Percentiles rank a stretch among this genome's conserved stretches.
phyloP scores from a whole-genome alignment of 2,329 filamentous ascomycete species.

The Verticillium longisporum region DNA sequence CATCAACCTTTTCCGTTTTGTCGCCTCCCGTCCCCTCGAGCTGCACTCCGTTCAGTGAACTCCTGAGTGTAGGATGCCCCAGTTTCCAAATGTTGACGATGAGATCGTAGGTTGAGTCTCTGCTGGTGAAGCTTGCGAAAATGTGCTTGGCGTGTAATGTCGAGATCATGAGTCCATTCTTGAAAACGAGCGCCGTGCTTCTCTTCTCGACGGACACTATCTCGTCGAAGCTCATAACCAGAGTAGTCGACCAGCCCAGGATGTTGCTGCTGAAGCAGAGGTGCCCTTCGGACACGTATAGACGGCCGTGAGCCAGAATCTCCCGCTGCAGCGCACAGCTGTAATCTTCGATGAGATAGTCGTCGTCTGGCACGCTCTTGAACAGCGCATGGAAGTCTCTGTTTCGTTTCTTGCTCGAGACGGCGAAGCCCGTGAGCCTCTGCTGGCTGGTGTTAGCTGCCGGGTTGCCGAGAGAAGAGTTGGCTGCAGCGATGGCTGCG shows the following conservation, averaged over 20 bases:
- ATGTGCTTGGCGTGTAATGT: slow-evolving; percentile 92
- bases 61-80: slow-evolving; percentile 85
- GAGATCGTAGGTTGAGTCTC: slow-evolving; percentile 93
- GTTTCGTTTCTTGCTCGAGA: slow-evolving; percentile 93
- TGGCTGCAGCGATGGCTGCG: slow-evolving; percentile 64
- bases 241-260: slow-evolving; percentile 91
- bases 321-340: slow-evolving; percentile 94
- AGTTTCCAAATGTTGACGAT: slow-evolving; percentile 99
- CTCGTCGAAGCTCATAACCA: slow-evolving; percentile 98
- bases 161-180: slow-evolving; percentile 94
- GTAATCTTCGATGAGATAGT: slow-evolving; percentile 97
- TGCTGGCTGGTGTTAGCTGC: slow-evolving; percentile 56
- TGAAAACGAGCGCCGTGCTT: slow-evolving; percentile 90
- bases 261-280: slow-evolving; percentile 99
- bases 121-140: slow-evolving; percentile 89
- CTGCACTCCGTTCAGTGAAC: slow-evolving; percentile 81
- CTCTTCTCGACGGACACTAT: slow-evolving; percentile 96
- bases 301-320: slow-evolving; percentile 84
- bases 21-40: slow-evolving; percentile 79
- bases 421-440: slow-evolving; percentile 88
- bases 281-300: slow-evolving; percentile 96
- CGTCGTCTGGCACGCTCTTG: slow-evolving; percentile 94
- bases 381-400: slow-evolving; percentile 91
- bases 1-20: slow-evolving; percentile 79
- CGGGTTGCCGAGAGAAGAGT: slow-evolving; percentile 61